Percentiles rank a stretch among this genome's conserved stretches.
Evolutionary conservation across 257 asterid species (phyloP).

Genomic region (Parsonsia alboflavescens): DNA sequence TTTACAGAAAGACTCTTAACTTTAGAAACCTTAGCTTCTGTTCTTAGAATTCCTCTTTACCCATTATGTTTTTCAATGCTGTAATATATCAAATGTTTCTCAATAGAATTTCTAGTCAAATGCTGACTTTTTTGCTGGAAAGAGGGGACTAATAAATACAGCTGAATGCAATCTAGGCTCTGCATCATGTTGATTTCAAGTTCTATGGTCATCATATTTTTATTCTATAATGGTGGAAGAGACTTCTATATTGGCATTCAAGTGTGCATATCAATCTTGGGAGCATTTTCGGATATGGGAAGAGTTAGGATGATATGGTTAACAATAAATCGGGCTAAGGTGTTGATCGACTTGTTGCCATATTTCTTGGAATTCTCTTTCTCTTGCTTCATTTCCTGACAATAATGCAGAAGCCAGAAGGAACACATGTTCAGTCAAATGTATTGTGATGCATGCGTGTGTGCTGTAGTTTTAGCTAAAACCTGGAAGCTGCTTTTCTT

Average conservation of each 20-base stretch:
- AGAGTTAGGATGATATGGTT: not conserved
- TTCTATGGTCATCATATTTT: not conserved
- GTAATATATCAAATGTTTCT: not conserved
- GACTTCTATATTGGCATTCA: not conserved
- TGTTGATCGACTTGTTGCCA: not conserved
- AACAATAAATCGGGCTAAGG: not conserved
- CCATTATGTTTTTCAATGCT: not conserved
- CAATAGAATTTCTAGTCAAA: not conserved
- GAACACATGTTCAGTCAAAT: not conserved
- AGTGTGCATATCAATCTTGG: not conserved
- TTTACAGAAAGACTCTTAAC: not conserved
- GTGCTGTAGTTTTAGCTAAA: not conserved
- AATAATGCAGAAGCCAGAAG: not conserved
- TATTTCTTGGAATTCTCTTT: not conserved
- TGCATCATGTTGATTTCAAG: not conserved
- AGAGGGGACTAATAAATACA: not conserved
- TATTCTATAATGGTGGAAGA: not conserved
- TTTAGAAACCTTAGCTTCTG: not conserved
- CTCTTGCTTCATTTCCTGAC: not conserved
- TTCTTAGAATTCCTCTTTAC: not conserved
- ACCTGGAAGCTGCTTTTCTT: not conserved
- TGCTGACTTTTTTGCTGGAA: not conserved
- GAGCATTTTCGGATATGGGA: not conserved
- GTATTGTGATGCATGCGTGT: not conserved
- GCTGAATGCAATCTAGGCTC: not conserved